A percentile compares a stretch with the other conserved stretches of the same genome.
phyloP scores from a whole-genome alignment of 768 basidiomycete species.

The Kwoniella bestiolae region DNA sequence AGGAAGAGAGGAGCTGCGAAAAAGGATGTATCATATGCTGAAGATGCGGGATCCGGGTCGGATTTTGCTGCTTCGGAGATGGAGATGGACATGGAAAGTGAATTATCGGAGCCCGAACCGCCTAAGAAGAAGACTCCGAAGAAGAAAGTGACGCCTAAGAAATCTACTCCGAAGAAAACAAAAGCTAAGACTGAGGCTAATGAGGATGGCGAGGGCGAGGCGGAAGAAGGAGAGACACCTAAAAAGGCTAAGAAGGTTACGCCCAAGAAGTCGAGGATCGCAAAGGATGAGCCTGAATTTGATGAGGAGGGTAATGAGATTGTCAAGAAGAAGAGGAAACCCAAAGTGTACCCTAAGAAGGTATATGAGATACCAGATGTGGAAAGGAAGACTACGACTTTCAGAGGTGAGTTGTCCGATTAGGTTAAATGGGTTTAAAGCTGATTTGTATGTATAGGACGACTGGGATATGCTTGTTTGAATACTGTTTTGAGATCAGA shows the following conservation, averaged over 20 bases:
- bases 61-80: conserved; percentile 20
- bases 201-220: conserved; percentile 21
- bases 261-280: conserved; percentile 46
- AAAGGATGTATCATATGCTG: conserved; percentile 17
- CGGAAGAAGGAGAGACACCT: conserved; percentile 21
- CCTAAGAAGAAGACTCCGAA: conserved; percentile 10
- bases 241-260: conserved; percentile 43
- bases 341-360: conserved; percentile 54
- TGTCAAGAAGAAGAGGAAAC: conserved; percentile 54
- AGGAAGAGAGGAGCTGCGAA: conserved; percentile 23
- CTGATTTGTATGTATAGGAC: conserved; percentile 58
- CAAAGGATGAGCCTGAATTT: conserved; percentile 49
- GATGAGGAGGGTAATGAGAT: conserved; percentile 51
- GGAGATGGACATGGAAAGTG: too few relatives aligned
- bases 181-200: conserved; percentile 10
- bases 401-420: conserved; percentile 58
- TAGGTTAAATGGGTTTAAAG: background rate
- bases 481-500: conserved; percentile 71
- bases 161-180: conserved; percentile 10
- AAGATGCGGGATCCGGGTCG: conserved; percentile 19
- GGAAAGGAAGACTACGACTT: conserved; percentile 68
- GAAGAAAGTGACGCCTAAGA: conserved; percentile 11
- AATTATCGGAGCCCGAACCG: conserved; percentile 18
- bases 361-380: conserved; percentile 74
- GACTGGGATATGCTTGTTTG: conserved; percentile 61